phyloP scores from a whole-genome alignment of 2,329 filamentous ascomycete genomes.

The Daldinia eschscholtzii region DNA sequence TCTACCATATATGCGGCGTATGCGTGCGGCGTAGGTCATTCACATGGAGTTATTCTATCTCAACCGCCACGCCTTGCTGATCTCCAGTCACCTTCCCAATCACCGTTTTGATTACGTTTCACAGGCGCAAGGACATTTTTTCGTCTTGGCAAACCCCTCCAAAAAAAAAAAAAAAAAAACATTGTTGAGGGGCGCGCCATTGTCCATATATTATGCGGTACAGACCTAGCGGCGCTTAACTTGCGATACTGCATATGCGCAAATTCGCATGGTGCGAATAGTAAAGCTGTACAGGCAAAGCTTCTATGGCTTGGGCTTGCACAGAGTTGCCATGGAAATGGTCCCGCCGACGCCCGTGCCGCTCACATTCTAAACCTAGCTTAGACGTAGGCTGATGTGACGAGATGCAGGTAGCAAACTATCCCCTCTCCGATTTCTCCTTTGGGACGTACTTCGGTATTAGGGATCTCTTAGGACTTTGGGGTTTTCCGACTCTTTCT shows the following conservation, averaged over 20 bases:
- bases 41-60: slow-evolving; percentile 22
- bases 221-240: slow-evolving; percentile 42
- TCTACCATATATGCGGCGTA: slow-evolving; percentile 33
- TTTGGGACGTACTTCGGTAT: slow-evolving; percentile 20
- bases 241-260: slow-evolving; percentile 40
- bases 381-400: slow-evolving; percentile 34
- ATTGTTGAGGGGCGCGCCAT: slow-evolving; percentile 30
- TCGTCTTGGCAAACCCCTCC: slow-evolving; percentile 37
- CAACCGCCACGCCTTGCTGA: slow-evolving; percentile 34
- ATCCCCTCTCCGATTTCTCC: slow-evolving; percentile 31
- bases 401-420: slow-evolving; percentile 42
- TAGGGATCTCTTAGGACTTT: slow-evolving; percentile 21
- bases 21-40: slow-evolving; percentile 26
- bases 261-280: slow-evolving; percentile 32
- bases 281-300: slow-evolving; percentile 27
- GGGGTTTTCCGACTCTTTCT: not conserved
- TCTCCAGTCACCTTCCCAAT: slow-evolving; percentile 38
- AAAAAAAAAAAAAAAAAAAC: slow-evolving; percentile 2
- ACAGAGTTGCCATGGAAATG: slow-evolving; percentile 33
- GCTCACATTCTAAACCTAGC: slow-evolving; percentile 34
- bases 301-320: slow-evolving; percentile 25
- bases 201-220: slow-evolving; percentile 29
- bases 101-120: slow-evolving; percentile 38
- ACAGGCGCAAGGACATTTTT: slow-evolving; percentile 39
- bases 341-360: slow-evolving; percentile 22